Evolutionary conservation across 768 basidiomycete genomes (phyloP).

Genomic region (Punctularia strigosozonata): DNA sequence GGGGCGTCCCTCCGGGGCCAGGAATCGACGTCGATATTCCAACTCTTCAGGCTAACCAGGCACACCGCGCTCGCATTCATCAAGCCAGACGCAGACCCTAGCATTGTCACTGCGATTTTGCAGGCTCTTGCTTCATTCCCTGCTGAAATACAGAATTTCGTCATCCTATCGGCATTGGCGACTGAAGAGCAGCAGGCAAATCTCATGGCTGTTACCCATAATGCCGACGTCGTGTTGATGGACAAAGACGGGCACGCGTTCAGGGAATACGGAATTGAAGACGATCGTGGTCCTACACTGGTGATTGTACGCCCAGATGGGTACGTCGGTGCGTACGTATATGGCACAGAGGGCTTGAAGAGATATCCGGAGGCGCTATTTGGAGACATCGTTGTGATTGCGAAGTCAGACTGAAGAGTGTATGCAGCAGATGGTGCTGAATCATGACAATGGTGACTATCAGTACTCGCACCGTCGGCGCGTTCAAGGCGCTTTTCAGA

Average conservation of each 20-base stretch:
- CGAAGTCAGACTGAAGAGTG: too few species aligned
- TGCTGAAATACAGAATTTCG: too few species aligned
- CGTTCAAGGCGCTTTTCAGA: too few species aligned
- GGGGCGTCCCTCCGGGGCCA: background rate
- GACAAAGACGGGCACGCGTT: constrained; percentile 28
- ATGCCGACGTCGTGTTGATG: too few species aligned
- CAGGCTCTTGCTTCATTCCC: too few species aligned
- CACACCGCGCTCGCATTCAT: constrained; percentile 21
- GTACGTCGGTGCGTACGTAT: constrained; percentile 27
- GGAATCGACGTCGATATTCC: constrained; percentile 13
- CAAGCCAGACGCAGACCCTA: constrained; percentile 2
- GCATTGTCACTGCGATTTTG: background rate
- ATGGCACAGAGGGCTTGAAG: constrained; percentile 3
- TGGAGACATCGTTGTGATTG: too few species aligned
- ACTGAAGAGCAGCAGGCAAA: too few species aligned
- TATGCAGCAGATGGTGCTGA: too few species aligned
- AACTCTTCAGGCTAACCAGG: constrained; percentile 11
- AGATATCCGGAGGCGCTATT: constrained; percentile 6
- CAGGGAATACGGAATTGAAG: constrained; percentile 23
- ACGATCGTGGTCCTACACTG: constrained; percentile 19
- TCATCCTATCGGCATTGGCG: too few species aligned
- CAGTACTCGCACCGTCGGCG: too few species aligned
- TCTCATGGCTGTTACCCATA: too few species aligned
- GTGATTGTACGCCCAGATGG: constrained; percentile 35
- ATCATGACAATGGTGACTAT: too few species aligned